phyloP scores from a whole-genome alignment of 78 protist species.

The Chrysochromulina parva region DNA sequence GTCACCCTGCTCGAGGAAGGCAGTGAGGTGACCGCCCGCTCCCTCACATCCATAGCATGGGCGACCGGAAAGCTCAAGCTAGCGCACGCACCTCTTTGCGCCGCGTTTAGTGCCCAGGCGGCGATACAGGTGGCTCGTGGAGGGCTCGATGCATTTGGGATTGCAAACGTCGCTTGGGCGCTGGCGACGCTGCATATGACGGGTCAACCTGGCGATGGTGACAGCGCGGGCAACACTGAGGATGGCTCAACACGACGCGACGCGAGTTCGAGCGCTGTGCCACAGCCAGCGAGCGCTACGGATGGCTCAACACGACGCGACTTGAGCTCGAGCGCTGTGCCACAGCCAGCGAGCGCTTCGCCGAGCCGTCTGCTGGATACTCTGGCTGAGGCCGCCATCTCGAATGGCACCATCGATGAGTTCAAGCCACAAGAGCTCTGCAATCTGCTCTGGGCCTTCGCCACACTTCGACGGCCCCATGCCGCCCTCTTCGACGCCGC shows the following conservation, averaged over 20 bases:
- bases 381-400: too few species aligned
- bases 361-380: too few species aligned
- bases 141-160: not conserved
- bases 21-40: not conserved
- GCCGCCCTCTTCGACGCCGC: not conserved
- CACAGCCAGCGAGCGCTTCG: too few species aligned
- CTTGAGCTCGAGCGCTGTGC: too few species aligned
- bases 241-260: too few species aligned
- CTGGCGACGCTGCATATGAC: not conserved
- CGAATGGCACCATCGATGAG: not conserved
- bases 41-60: not conserved
- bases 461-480: not conserved
- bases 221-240: too few species aligned
- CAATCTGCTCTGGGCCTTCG: conserved; percentile 31
- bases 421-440: not conserved
- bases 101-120: not conserved
- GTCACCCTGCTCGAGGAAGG: too few species aligned
- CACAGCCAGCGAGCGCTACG: too few species aligned
- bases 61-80: not conserved
- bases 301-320: too few species aligned
- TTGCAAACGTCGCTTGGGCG: conserved; percentile 4
- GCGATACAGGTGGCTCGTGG: not conserved
- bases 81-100: not conserved
- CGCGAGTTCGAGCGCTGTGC: too few species aligned
- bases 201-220: too few species aligned